phyloP scores from a whole-genome alignment of 2,329 filamentous ascomycete species.

The Elsinoe ampelina region DNA sequence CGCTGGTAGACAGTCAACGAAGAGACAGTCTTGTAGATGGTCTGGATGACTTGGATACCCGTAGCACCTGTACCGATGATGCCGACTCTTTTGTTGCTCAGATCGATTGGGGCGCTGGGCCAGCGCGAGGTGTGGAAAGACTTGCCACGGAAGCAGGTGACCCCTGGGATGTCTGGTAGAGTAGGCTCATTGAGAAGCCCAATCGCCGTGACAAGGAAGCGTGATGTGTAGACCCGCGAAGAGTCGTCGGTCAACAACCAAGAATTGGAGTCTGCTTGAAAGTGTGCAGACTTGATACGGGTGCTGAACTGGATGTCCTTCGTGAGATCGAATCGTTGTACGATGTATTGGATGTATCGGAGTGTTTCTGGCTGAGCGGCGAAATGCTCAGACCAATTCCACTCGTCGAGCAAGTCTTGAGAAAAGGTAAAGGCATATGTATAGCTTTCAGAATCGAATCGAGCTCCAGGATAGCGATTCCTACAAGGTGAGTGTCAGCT shows the following conservation, averaged over 20 bases:
- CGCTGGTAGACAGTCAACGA: conserved; percentile 22
- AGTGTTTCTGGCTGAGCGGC: conserved; percentile 37
- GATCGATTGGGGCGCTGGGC: conserved; percentile 20
- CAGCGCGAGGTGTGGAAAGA: conserved; percentile 27
- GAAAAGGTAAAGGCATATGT: conserved; percentile 38
- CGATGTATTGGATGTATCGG: conserved; percentile 40
- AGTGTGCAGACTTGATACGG: conserved; percentile 28
- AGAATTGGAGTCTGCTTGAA: conserved; percentile 22
- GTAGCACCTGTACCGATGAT: conserved; percentile 27
- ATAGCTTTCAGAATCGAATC: conserved; percentile 40
- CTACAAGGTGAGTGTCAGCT: conserved; percentile 21
- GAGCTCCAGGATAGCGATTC: conserved; percentile 41
- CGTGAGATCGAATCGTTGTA: conserved; percentile 35
- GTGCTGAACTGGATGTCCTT: conserved; percentile 37
- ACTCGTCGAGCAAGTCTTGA: conserved; percentile 35
- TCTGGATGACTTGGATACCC: conserved; percentile 19
- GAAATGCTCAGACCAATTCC: conserved; percentile 32
- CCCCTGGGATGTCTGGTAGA: conserved; percentile 25
- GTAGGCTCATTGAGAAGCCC: conserved; percentile 22
- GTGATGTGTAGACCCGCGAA: conserved; percentile 27
- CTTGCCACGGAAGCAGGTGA: conserved; percentile 25
- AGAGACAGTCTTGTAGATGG: conserved; percentile 20
- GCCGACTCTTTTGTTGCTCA: conserved; percentile 23
- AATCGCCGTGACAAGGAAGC: conserved; percentile 37
- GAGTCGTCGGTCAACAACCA: conserved; percentile 28